Conservation (phyloP, 331 rosid species). For the Quercus lobata region DNA sequence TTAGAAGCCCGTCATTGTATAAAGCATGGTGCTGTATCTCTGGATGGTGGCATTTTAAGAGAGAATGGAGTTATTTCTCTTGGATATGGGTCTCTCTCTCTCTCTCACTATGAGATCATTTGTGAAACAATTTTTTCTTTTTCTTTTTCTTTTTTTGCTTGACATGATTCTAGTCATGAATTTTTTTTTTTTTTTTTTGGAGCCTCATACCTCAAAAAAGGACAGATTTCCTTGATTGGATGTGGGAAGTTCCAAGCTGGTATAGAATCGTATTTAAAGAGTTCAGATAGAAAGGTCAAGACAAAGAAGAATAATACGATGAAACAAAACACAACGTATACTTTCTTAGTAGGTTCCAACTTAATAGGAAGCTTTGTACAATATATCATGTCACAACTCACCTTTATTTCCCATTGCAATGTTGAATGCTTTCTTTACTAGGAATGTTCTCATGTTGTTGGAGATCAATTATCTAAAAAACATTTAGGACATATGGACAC, state of each 20-base stretch:
- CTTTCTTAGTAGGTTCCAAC: neutral
- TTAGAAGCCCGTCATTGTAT: conserved; percentile 50
- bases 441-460: neutral
- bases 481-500: neutral
- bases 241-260: neutral
- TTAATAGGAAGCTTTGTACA: neutral
- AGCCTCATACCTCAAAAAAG: neutral
- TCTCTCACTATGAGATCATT: neutral
- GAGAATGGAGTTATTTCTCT: conserved; percentile 46
- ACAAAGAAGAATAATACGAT: neutral
- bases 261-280: neutral
- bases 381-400: neutral
- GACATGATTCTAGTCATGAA: neutral
- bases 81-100: conserved; percentile 46
- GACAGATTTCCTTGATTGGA: neutral
- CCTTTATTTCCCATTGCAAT: neutral
- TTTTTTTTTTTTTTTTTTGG: neutral
- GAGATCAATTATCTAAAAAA: neutral
- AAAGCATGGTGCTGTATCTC: conserved; percentile 62
- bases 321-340: neutral
- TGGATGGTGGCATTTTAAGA: conserved; percentile 70
- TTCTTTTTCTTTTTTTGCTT: neutral
- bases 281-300: neutral
- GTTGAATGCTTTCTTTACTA: neutral
- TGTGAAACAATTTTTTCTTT: neutral